Percentiles rank a stretch among this genome's conserved stretches.
phyloP scores from a whole-genome alignment of 495 filamentous ascomycete genomes.

The Gamarada debralockiae region DNA sequence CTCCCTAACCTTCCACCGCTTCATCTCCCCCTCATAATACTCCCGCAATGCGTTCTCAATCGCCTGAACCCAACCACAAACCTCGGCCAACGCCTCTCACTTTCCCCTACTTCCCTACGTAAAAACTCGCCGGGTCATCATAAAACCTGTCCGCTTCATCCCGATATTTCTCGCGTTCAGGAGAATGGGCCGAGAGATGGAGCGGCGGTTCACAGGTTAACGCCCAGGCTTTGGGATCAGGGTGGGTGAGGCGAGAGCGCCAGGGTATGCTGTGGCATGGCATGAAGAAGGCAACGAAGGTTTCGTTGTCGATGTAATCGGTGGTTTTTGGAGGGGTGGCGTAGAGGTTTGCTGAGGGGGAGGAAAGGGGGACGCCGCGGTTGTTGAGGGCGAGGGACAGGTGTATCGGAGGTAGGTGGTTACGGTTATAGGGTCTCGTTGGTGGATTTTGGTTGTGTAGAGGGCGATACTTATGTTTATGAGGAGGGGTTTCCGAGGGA shows the following conservation, averaged over 20 bases:
- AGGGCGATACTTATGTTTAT: conserved; percentile 67
- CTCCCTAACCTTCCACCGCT: not conserved
- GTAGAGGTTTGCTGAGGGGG: conserved; percentile 8
- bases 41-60: not conserved
- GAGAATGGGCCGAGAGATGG: conserved; percentile 43
- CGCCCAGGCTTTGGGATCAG: conserved; percentile 75
- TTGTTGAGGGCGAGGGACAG: conserved; percentile 30
- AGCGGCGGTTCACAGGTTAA: conserved; percentile 92
- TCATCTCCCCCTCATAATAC: not conserved
- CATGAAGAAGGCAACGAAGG: conserved; percentile 87
- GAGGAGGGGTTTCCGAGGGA: too few relatives aligned
- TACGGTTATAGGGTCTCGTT: conserved; percentile 70
- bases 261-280: conserved; percentile 98
- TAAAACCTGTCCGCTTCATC: conserved; percentile 95
- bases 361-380: conserved; percentile 15
- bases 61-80: conserved; percentile 50
- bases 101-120: conserved; percentile 26
- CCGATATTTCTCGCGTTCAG: conserved; percentile 57
- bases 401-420: conserved; percentile 67
- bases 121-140: conserved; percentile 61
- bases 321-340: conserved; percentile 1
- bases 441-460: conserved; percentile 74
- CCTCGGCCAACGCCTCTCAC: conserved; percentile 38
- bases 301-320: conserved; percentile 35
- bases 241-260: conserved; percentile 79